Evolutionary conservation across 306 rosid species (phyloP).

Genomic region (Nissolia schottii): DNA sequence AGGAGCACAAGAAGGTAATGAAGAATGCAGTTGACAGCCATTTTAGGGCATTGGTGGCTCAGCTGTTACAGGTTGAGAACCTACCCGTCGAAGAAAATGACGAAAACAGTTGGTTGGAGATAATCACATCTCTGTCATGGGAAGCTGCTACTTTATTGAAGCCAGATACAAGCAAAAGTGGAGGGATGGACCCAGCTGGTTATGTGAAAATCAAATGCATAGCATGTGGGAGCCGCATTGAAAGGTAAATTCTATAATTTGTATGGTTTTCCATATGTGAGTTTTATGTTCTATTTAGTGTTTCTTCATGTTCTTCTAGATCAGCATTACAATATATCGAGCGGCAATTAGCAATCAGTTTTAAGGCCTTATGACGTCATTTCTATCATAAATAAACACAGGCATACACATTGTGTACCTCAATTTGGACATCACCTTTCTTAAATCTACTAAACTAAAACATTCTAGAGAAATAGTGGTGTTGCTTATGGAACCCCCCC

Average conservation of each 20-base stretch:
- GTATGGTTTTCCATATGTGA: background rate
- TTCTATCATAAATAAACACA: background rate
- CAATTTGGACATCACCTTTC: background rate
- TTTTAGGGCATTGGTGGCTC: conserved; percentile 88
- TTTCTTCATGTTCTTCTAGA: conserved; percentile 22
- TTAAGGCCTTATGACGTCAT: background rate
- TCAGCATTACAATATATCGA: background rate
- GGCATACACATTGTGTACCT: background rate
- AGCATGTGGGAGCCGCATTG: conserved; percentile 67
- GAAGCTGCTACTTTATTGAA: conserved; percentile 91
- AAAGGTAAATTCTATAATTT: conserved; percentile 51
- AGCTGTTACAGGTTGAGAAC: conserved; percentile 86
- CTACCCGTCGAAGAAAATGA: conserved; percentile 60
- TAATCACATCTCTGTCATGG: conserved; percentile 82
- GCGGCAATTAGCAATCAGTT: conserved; percentile 10
- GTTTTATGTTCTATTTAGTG: conserved; percentile 5
- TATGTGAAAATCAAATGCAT: conserved; percentile 89
- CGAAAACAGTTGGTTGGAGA: conserved; percentile 78
- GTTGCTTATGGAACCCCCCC: background rate
- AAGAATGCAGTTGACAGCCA: conserved; percentile 93
- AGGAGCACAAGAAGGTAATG: conserved; percentile 69
- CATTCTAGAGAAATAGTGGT: background rate
- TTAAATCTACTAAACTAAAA: background rate
- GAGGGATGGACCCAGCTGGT: conserved; percentile 98
- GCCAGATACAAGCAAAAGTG: conserved; percentile 92